A percentile compares a stretch with the other conserved stretches of the same genome.
Evolutionary conservation across 2,329 filamentous ascomycete species (phyloP).

Genomic region (Cercospora sesami): DNA sequence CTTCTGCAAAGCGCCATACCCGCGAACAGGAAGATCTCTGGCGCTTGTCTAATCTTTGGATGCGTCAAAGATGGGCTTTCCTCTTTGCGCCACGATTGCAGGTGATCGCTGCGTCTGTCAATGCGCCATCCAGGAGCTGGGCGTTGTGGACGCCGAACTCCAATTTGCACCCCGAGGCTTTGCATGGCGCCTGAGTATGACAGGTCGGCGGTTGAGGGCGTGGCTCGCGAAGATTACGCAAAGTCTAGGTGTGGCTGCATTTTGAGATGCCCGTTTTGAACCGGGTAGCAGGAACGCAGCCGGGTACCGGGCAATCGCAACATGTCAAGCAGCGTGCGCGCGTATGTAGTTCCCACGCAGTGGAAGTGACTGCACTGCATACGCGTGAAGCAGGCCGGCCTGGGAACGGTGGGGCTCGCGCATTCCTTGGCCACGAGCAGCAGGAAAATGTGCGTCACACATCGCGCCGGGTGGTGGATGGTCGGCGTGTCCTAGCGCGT

Average conservation of each 20-base stretch:
- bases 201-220: conserved; percentile 25
- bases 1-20: conserved; percentile 26
- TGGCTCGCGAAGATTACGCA: conserved; percentile 26
- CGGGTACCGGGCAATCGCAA: conserved; percentile 26
- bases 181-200: conserved; percentile 18
- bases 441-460: conserved; percentile 22
- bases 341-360: conserved; percentile 18
- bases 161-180: conserved; percentile 16
- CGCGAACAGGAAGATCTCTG: conserved; percentile 23
- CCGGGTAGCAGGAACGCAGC: conserved; percentile 33
- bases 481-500: conserved; percentile 26
- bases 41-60: conserved; percentile 18
- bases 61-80: conserved; percentile 23
- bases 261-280: conserved; percentile 27
- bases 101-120: conserved; percentile 24
- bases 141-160: conserved; percentile 20
- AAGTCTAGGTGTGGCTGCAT: conserved; percentile 37
- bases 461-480: conserved; percentile 15
- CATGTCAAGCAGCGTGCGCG: conserved; percentile 34
- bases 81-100: conserved; percentile 29
- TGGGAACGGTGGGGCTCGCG: neutral
- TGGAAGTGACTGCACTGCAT: neutral
- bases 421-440: conserved; percentile 5
- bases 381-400: neutral
- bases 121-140: conserved; percentile 12